Percentiles rank a stretch among this genome's conserved stretches.
These are phyloP conservation scores for Pythium aristosporum DNA, from an alignment of 352 stramenopile genomes.

Conservation along the genomic window DNA sequence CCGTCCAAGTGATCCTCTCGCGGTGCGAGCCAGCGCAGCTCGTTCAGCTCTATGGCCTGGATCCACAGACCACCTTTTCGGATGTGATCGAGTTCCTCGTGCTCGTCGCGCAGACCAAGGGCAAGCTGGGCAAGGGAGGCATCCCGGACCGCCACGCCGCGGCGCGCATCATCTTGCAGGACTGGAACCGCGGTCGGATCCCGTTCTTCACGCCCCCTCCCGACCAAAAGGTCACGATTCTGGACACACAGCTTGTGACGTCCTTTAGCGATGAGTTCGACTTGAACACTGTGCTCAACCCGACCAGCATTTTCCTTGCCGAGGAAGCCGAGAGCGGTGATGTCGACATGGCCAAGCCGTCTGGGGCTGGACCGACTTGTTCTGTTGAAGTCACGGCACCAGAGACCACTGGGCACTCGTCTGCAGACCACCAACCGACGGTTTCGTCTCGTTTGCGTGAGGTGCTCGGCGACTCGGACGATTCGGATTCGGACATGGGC, in stretches of 20 bases:
- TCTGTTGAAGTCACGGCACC: constrained; percentile 34
- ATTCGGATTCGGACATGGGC: constrained; percentile 46
- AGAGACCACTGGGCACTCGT: neutral
- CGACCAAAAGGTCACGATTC: constrained; percentile 55
- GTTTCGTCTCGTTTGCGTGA: constrained; percentile 28
- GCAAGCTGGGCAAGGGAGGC: constrained; percentile 95
- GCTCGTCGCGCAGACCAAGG: constrained; percentile 89
- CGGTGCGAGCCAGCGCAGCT: constrained; percentile 91
- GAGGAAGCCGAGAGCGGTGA: constrained; percentile 28
- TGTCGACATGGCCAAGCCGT: constrained; percentile 11
- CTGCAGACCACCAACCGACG: constrained; percentile 16
- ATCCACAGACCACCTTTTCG: constrained; percentile 70
- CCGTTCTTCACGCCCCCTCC: constrained; percentile 87
- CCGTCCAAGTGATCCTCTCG: constrained; percentile 92
- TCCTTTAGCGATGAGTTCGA: constrained; percentile 68
- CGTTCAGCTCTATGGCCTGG: constrained; percentile 94
- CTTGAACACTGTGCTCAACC: constrained; percentile 67
- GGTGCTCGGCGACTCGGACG: constrained; percentile 47
- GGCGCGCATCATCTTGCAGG: constrained; percentile 88
- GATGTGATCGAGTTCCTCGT: constrained; percentile 94
- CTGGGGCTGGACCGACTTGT: constrained; percentile 39
- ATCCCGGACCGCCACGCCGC: constrained; percentile 93
- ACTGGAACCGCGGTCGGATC: constrained; percentile 92
- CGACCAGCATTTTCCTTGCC: constrained; percentile 62
- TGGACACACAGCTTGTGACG: constrained; percentile 66